phyloP scores from a whole-genome alignment of 1,139 yeast genomes.

The Candida neerlandica region DNA sequence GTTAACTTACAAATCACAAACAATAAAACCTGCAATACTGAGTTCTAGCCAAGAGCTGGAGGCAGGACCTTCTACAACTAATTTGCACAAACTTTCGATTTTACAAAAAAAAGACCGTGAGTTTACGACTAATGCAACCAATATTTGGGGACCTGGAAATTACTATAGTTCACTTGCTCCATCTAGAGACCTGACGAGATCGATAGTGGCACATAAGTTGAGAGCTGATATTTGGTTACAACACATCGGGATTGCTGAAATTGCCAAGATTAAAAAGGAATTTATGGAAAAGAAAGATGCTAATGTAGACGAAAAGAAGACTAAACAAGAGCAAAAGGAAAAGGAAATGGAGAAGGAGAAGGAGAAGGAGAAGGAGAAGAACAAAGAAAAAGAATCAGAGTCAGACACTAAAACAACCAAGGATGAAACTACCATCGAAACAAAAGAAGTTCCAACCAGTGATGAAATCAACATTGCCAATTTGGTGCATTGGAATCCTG shows the following conservation, averaged over 20 bases:
- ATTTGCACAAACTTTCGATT: conserved; percentile 4
- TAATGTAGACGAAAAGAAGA: conserved; percentile 11
- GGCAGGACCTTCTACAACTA: conserved; percentile 2
- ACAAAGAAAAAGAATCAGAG: conserved; percentile 8
- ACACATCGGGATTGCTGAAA: conserved; percentile 61
- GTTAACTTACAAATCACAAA: conserved; percentile 57
- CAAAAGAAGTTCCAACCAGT: conserved; percentile 7
- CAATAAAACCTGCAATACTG: conserved; percentile 28
- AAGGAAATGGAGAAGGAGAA: conserved; percentile 10
- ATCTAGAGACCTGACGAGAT: conserved; percentile 64
- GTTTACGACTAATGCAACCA: conserved; percentile 10
- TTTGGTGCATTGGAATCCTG: conserved; percentile 43
- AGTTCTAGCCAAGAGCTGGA: conserved; percentile 19
- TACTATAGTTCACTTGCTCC: conserved; percentile 80
- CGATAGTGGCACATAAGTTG: conserved; percentile 63
- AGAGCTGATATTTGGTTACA: conserved; percentile 79
- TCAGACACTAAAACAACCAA: conserved; percentile 11
- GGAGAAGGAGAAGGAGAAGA: conserved; percentile 12
- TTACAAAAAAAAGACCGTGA: conserved; percentile 19
- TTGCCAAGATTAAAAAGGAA: conserved; percentile 39
- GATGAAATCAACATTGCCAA: conserved; percentile 33
- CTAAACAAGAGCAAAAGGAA: conserved; percentile 15
- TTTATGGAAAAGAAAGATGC: conserved; percentile 20
- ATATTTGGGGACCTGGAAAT: conserved; percentile 36
- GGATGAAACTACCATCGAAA: conserved; percentile 11